A percentile compares a stretch with the other conserved stretches of the same genome.
These are phyloP conservation scores for Epichloe bromicola DNA, from an alignment of 2,329 filamentous ascomycete genomes.

Conservation along the genomic window DNA sequence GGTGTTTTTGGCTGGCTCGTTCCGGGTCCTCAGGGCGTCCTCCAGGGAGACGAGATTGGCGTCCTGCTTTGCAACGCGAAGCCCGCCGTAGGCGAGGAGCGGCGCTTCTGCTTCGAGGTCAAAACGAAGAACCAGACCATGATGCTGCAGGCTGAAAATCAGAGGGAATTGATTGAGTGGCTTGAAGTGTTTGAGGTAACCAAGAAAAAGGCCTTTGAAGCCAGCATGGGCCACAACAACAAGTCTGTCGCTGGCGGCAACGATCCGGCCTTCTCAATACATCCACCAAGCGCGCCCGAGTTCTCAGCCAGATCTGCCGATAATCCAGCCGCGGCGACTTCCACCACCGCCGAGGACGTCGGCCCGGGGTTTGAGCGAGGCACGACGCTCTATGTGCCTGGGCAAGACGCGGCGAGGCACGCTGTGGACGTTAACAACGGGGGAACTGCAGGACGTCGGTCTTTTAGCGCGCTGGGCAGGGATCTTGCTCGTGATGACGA, in stretches of 20 bases:
- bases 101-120: slow-evolving; percentile 94
- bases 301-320: slow-evolving; percentile 74
- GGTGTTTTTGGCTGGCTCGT: slow-evolving; percentile 93
- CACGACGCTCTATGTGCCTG: slow-evolving; percentile 51
- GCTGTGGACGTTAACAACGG: slow-evolving; percentile 56
- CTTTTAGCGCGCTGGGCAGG: slow-evolving; percentile 38
- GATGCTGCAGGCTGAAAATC: slow-evolving; percentile 84
- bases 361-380: slow-evolving; percentile 39
- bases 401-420: slow-evolving; percentile 45
- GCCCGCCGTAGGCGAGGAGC: slow-evolving; percentile 81
- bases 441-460: slow-evolving; percentile 34
- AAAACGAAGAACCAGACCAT: slow-evolving; percentile 93
- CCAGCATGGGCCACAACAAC: slow-evolving; percentile 42
- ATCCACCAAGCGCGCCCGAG: slow-evolving; percentile 73
- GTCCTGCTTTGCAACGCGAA: slow-evolving; percentile 88
- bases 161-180: slow-evolving; percentile 87
- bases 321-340: slow-evolving; percentile 48
- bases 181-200: slow-evolving; percentile 85
- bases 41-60: slow-evolving; percentile 93
- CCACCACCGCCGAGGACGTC: slow-evolving; percentile 33
- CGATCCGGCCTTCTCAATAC: slow-evolving; percentile 83
- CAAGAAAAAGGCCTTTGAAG: slow-evolving; percentile 83
- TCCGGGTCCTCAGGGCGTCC: slow-evolving; percentile 71
- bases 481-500: slow-evolving; percentile 50
- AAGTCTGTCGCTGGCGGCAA: slow-evolving; percentile 34